phyloP scores from a whole-genome alignment of 305 asterid species.

The Fraxinus paxiana region DNA sequence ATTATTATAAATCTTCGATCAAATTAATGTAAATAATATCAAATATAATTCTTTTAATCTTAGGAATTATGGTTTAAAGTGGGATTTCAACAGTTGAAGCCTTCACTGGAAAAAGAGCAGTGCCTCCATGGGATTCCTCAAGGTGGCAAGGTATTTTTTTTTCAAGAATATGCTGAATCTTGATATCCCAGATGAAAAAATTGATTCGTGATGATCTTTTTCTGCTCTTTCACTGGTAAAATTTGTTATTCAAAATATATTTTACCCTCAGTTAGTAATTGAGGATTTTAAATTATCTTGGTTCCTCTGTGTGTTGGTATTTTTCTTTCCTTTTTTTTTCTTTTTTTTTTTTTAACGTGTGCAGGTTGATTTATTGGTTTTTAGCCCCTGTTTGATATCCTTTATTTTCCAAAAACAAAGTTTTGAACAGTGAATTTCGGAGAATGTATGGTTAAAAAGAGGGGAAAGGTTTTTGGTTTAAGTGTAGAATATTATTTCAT shows the following conservation, averaged over 20 bases:
- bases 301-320: background rate
- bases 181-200: constrained; percentile 27
- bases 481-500: background rate
- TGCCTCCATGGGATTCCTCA: constrained; percentile 25
- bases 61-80: background rate
- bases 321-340: background rate
- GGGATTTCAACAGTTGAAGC: constrained; percentile 12
- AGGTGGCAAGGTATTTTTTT: constrained; percentile 26
- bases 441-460: background rate
- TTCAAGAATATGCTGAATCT: constrained; percentile 20
- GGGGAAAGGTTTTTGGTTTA: background rate
- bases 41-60: background rate
- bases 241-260: background rate
- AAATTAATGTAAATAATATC: background rate
- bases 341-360: background rate
- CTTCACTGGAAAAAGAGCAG: constrained; percentile 14
- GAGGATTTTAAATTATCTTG: background rate
- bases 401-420: background rate
- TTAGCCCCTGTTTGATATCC: background rate
- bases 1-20: background rate
- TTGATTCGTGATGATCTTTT: constrained; percentile 19
- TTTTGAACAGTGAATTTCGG: background rate
- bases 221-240: constrained; percentile 6
- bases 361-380: constrained; percentile 29
- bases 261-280: background rate